These are phyloP conservation scores for Xerocomellus intermedius DNA, from an alignment of 768 basidiomycete species.

Conservation along the genomic window DNA sequence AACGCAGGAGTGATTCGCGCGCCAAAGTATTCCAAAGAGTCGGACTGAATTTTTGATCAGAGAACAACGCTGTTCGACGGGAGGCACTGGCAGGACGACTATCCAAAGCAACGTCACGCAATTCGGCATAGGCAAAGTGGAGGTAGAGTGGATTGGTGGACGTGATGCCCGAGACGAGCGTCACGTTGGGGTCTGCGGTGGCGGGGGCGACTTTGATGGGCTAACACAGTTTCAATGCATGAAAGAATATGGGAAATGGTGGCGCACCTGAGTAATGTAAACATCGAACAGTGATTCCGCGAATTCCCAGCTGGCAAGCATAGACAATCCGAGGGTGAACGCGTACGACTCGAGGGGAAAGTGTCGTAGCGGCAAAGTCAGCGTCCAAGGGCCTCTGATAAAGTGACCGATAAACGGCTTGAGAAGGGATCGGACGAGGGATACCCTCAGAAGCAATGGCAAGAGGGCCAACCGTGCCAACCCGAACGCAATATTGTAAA, in stretches of 20 bases:
- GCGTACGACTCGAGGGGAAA: slow-evolving; percentile 44
- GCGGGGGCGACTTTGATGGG: slow-evolving; percentile 44
- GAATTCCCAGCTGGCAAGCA: slow-evolving; percentile 61
- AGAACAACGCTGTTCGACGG: slow-evolving; percentile 57
- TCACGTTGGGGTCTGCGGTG: slow-evolving; percentile 52
- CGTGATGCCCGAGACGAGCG: slow-evolving; percentile 62
- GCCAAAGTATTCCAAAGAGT: slow-evolving; percentile 61
- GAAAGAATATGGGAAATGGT: neutral
- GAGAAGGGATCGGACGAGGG: slow-evolving; percentile 49
- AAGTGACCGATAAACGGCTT: slow-evolving; percentile 66
- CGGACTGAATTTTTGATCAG: slow-evolving; percentile 64
- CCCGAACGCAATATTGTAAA: slow-evolving; percentile 47
- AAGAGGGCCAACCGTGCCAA: slow-evolving; percentile 44
- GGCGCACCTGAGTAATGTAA: slow-evolving; percentile 52
- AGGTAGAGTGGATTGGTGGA: slow-evolving; percentile 52
- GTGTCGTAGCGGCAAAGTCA: slow-evolving; percentile 49
- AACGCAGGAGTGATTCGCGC: slow-evolving; percentile 55
- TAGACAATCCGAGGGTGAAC: slow-evolving; percentile 52
- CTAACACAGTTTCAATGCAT: slow-evolving; percentile 31
- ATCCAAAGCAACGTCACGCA: slow-evolving; percentile 50
- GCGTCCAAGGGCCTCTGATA: slow-evolving; percentile 52
- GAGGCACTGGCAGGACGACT: slow-evolving; percentile 39
- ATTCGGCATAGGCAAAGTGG: slow-evolving; percentile 66
- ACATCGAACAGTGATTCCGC: slow-evolving; percentile 59
- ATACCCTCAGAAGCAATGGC: slow-evolving; percentile 55